phyloP scores from a whole-genome alignment of 257 asterid genomes.

The Nicotiana undulata region DNA sequence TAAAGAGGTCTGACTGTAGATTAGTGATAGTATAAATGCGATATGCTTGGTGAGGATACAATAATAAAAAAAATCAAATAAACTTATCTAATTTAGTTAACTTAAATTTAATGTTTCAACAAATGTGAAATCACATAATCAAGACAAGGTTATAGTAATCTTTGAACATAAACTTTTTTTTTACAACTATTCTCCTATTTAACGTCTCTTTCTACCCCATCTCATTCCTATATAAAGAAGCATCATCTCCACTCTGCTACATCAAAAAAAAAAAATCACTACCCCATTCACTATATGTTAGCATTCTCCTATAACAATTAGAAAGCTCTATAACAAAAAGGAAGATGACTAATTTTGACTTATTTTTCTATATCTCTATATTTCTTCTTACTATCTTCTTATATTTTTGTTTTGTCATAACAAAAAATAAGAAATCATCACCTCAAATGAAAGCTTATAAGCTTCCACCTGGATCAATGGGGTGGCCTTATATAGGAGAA shows the following conservation, averaged over 20 bases:
- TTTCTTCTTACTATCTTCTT: conserved; percentile 18
- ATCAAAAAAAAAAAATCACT: not conserved
- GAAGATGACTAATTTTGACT: conserved; percentile 10
- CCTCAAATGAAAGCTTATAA: conserved; percentile 9
- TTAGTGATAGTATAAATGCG: not conserved
- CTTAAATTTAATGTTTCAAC: too few relatives aligned
- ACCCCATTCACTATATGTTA: not conserved
- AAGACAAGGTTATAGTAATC: too few relatives aligned
- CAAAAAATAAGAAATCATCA: conserved; percentile 8
- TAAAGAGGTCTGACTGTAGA: too few relatives aligned
- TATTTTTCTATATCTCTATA: conserved; percentile 14
- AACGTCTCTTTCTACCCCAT: not conserved
- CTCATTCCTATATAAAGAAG: conserved; percentile 1
- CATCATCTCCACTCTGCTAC: conserved; percentile 3
- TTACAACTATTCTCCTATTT: not conserved
- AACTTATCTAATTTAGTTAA: too few relatives aligned
- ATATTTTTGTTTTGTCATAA: conserved; percentile 3
- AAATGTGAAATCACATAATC: too few relatives aligned
- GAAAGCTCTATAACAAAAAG: not conserved
- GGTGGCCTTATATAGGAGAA: conserved; percentile 81
- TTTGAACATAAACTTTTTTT: too few relatives aligned
- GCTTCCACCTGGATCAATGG: conserved; percentile 94
- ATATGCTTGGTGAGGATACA: not conserved
- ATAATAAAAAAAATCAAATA: not conserved
- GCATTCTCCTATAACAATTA: not conserved